Conservation (phyloP, 139 green algal species). For the Limnomonas spitsbergensis region DNA sequence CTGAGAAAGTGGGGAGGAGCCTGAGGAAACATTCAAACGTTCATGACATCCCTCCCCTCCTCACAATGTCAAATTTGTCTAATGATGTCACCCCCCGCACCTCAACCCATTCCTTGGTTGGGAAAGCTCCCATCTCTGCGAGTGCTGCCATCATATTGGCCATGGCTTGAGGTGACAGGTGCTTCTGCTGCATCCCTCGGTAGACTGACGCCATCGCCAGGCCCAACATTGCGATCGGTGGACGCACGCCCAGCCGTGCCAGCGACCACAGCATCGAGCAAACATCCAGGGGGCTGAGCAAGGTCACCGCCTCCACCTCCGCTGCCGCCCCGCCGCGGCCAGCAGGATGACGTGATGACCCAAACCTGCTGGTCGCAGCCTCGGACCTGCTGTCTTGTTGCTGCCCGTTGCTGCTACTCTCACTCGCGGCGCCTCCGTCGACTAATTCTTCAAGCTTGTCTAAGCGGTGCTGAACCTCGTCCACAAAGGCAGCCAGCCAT, state of each 20-base stretch:
- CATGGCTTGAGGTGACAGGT: not conserved
- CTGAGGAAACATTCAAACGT: not conserved
- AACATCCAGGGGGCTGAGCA: not conserved
- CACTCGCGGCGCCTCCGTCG: no score
- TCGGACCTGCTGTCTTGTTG: no score
- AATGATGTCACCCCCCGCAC: not conserved
- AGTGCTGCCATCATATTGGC: not conserved
- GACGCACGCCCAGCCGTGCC: not conserved
- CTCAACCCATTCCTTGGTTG: not conserved
- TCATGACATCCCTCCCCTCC: not conserved
- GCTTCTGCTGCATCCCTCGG: not conserved
- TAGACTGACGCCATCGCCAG: not conserved
- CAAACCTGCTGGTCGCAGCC: no score
- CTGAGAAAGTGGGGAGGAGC: no score
- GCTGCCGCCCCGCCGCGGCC: no score
- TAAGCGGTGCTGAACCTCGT: not conserved
- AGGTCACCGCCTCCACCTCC: no score
- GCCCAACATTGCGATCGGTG: not conserved
- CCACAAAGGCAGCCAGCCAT: not conserved
- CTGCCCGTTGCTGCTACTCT: not conserved
- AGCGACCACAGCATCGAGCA: not conserved
- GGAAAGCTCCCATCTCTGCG: not conserved
- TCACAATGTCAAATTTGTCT: not conserved
- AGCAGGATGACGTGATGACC: no score
- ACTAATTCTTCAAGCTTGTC: no score